A percentile compares a stretch with the other conserved stretches of the same genome.
These are phyloP conservation scores for Tillandsia leiboldiana DNA, from an alignment of 176 grass and related monocot species.

Conservation along the genomic window DNA sequence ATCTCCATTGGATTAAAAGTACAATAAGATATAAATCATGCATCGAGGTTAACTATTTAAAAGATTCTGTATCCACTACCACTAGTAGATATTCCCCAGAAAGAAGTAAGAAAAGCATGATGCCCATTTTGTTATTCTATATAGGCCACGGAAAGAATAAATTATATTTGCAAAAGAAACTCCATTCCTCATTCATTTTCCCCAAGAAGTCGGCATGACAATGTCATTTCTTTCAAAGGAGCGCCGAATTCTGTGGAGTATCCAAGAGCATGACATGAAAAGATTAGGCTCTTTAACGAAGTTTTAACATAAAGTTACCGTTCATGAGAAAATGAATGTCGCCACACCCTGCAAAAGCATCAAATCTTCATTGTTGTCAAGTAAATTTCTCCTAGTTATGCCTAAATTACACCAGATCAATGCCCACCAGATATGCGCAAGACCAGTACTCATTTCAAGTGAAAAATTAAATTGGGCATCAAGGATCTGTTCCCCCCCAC, in stretches of 20 bases:
- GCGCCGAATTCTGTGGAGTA: background rate
- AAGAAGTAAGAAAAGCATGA: conserved; percentile 14
- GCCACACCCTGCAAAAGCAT: too few relatives aligned
- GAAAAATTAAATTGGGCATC: too few relatives aligned
- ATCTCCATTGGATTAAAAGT: background rate
- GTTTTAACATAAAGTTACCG: too few relatives aligned
- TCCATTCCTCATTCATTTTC: conserved; percentile 1
- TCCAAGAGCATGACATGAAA: conserved; percentile 2
- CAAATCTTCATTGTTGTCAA: too few relatives aligned
- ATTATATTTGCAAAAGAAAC: background rate
- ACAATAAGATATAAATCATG: background rate
- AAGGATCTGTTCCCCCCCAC: too few relatives aligned
- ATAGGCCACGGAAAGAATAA: background rate
- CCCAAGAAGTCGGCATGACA: conserved; percentile 7
- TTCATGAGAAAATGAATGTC: too few relatives aligned
- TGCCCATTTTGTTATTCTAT: background rate
- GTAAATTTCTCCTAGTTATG: too few relatives aligned
- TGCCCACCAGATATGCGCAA: too few relatives aligned
- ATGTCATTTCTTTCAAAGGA: conserved; percentile 9
- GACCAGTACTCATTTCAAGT: too few relatives aligned
- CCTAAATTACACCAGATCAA: too few relatives aligned
- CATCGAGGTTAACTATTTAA: background rate
- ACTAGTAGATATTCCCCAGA: background rate
- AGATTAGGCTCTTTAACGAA: background rate
- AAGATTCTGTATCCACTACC: background rate